These are phyloP conservation scores for Vitis cinerea DNA, from an alignment of 164 flowering plant species.

Conservation along the genomic window DNA sequence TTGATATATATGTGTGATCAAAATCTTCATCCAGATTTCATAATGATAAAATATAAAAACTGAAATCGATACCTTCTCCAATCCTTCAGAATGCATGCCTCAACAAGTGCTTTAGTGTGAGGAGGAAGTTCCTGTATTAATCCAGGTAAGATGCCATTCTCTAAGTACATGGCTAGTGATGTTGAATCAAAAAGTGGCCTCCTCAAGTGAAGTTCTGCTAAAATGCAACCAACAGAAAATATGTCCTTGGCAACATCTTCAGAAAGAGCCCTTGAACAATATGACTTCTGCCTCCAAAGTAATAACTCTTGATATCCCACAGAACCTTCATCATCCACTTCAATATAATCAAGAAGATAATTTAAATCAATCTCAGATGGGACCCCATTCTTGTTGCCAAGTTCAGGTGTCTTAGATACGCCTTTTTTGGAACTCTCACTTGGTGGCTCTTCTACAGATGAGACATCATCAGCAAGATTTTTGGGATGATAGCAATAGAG, in stretches of 20 bases:
- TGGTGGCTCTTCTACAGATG: conserved; percentile 15
- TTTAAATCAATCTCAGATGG: conserved; percentile 37
- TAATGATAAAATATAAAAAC: not conserved
- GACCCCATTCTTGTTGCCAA: conserved; percentile 13
- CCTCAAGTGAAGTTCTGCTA: conserved; percentile 82
- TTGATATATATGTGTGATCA: not conserved
- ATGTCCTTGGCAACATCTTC: conserved; percentile 61
- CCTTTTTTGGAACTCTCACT: conserved; percentile 12
- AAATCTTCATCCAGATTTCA: not conserved
- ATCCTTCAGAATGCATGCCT: conserved; percentile 73
- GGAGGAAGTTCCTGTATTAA: conserved; percentile 70
- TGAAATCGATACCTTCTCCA: conserved; percentile 58
- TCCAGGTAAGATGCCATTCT: conserved; percentile 61
- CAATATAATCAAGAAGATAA: conserved; percentile 64
- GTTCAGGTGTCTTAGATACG: conserved; percentile 15
- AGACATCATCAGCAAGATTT: conserved; percentile 13
- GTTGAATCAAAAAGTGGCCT: conserved; percentile 76
- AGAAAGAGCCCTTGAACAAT: conserved; percentile 28
- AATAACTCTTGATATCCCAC: conserved; percentile 71
- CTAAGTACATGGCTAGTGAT: conserved; percentile 49
- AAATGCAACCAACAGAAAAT: conserved; percentile 83
- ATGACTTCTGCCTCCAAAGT: conserved; percentile 66
- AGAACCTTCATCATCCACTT: conserved; percentile 51
- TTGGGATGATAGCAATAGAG: conserved; percentile 31
- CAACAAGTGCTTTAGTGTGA: conserved; percentile 54